Base-by-base conservation (phyloP, 78 protist species). In the Pigoraptor vietnamica region DNA sequence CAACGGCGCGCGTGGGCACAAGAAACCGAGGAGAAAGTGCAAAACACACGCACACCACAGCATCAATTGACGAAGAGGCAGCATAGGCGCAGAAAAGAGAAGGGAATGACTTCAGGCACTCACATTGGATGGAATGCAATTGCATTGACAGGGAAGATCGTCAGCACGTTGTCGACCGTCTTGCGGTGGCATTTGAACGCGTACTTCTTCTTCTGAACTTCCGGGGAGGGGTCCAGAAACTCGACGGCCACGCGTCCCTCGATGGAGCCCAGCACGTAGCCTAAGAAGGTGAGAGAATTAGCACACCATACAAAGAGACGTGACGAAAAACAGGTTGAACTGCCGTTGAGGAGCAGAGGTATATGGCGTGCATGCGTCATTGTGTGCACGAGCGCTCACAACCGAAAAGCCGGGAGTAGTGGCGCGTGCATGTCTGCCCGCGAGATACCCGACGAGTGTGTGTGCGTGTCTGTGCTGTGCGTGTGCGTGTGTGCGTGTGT, bases 131-230 rank as follows among this genome's bases (percentile, higher is more conserved):
- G 97, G 92, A 97, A 98, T 34, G 98, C 95, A 25, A 98, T 93
- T n/a, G 97, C 79, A 88, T 98, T 98, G 56, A 98, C 99, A 0
- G 99, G 98, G 89, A 96, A 97, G 55, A 97, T 95, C 23, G 84
- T 90, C 87, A 93, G 96, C 0, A 87, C 48, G 55, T 55, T 37
- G 88, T 93, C 94, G 48, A 29, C 88, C 79, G 29, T 81, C 21
- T 0, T 1, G n/a, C 98, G 91, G 89, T 98, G 99, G 90, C 99
- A 98, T 79, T 97, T 97, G 97, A 98, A 98, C 40, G 98, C 99
- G 38, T 93, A 98, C 90, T 95, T 95, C 81, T 91, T 89, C 33
- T 82, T 91, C 91, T 96, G 96, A 2, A 36, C 40, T 1, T 84
- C 96, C 6, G 39, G 37, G 1, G 90, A 24, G 32, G 89, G 83